Base-by-base conservation (phyloP, 2,329 filamentous ascomycete species). In the Epichloe sylvatica region DNA sequence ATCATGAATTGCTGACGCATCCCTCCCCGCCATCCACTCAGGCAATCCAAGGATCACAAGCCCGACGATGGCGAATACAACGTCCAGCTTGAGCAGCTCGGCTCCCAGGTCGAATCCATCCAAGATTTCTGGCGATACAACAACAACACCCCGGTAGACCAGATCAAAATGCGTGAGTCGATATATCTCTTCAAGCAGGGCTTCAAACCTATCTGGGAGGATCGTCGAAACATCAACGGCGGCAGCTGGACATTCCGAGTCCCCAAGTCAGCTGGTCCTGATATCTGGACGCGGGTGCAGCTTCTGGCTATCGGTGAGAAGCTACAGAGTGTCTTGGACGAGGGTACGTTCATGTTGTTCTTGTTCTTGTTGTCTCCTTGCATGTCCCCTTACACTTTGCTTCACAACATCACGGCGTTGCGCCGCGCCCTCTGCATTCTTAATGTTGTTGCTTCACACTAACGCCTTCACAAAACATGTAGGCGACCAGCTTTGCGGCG, bases 181-280 rank as follows among this genome's bases (percentile, higher is more conserved):
- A 77, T 89, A 55, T 86, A 89, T 64, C 75, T 90, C 56, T 89
- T 89, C 73, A 88, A 88, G 66, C 74, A 79, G 54, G 84, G 84
- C 36, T 86, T 87, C 66, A 77, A 77, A 54, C 85, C 85, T 50
- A 71, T 88, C 57, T 89, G 84, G 84, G 85, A 89, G 68, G 91
- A 97, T 64, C 79, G 86, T 39, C 81, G 92, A 59, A 96, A 96
- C 67, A 73, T 84, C 52, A 76, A 81, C 53, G 91, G 91, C 47
- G 91, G 91, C 46, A 84, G 85, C 64, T 96, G 88, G 88, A 94
- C 88, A 21, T 94, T 97, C 68, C 82, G 90, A 46, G 83, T 96
- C 42, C 81, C 83, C 55, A 95, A 94, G 72, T 75, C 73, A 53
- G 75, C 77, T 37, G 80, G 79, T 5, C 77, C 80, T 3, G 83